Conservation (phyloP, 805 yeast genomes). For the Wickerhamomyces ciferrii region DNA sequence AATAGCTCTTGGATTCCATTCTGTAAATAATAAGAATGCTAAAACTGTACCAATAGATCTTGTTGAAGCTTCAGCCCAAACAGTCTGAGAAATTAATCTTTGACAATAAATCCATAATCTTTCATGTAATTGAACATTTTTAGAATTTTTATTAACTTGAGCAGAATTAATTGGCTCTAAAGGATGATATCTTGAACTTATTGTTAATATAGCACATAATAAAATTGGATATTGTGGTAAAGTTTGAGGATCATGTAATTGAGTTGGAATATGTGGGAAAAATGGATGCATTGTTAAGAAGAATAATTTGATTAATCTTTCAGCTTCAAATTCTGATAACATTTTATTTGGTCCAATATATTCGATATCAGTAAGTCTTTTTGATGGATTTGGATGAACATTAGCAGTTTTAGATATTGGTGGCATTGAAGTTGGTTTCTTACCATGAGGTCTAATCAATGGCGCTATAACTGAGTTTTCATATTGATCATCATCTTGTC, state of each 20-base stretch:
- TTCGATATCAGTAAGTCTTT: slow-evolving; percentile 51
- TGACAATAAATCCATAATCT: slow-evolving; percentile 83
- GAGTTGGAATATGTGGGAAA: slow-evolving; percentile 80
- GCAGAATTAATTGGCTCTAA: slow-evolving; percentile 32
- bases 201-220: slow-evolving; percentile 74
- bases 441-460: slow-evolving; percentile 17
- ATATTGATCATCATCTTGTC: neutral
- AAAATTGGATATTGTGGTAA: slow-evolving; percentile 78
- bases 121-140: slow-evolving; percentile 66
- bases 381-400: slow-evolving; percentile 27
- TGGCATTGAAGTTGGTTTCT: slow-evolving; percentile 21
- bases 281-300: slow-evolving; percentile 82
- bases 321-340: slow-evolving; percentile 59
- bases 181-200: slow-evolving; percentile 72
- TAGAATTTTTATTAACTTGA: slow-evolving; percentile 25
- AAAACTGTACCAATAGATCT: slow-evolving; percentile 82
- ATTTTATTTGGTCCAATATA: slow-evolving; percentile 56
- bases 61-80: slow-evolving; percentile 92
- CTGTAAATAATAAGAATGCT: slow-evolving; percentile 80
- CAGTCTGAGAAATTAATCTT: slow-evolving; percentile 73
- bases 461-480: slow-evolving; percentile 16
- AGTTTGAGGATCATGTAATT: slow-evolving; percentile 58
- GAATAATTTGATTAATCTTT: slow-evolving; percentile 50
- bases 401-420: slow-evolving; percentile 26
- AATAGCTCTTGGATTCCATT: slow-evolving; percentile 94